A percentile compares a stretch with the other conserved stretches of the same genome.
phyloP scores from a whole-genome alignment of 1,284 basidiomycete genomes.

The Trichosporon sp. region DNA sequence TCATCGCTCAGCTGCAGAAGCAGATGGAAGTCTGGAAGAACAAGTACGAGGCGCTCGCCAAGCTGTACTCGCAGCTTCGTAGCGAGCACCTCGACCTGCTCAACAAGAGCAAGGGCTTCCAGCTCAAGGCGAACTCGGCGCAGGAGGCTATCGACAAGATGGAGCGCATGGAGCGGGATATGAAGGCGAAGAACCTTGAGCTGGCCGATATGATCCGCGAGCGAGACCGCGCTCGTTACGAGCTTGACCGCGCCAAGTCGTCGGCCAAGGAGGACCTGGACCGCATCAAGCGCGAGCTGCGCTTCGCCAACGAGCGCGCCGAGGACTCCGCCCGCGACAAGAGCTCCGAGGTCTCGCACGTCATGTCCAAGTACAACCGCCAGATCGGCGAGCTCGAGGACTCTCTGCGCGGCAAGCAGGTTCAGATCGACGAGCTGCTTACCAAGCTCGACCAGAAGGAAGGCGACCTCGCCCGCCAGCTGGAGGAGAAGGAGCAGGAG shows the following conservation, averaged over 20 bases:
- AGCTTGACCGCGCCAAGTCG: conserved; percentile 91
- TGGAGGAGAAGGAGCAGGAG: conserved; percentile 96
- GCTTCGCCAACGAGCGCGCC: conserved; percentile 96
- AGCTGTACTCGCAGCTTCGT: conserved; percentile 95
- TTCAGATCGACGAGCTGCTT: conserved; percentile 86
- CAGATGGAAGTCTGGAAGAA: conserved; percentile 96
- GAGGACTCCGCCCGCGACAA: conserved; percentile 89
- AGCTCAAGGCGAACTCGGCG: conserved; percentile 95
- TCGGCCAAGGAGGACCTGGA: conserved; percentile 95
- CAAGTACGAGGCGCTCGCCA: conserved; percentile 98
- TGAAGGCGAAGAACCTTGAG: conserved; percentile 97
- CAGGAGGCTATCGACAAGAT: conserved; percentile 99
- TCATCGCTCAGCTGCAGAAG: conserved; percentile 92
- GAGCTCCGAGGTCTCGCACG: conserved; percentile 81
- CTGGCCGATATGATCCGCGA: conserved; percentile 98
- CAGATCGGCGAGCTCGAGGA: conserved; percentile 94
- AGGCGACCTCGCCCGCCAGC: conserved; percentile 68
- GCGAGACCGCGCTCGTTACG: conserved; percentile 91
- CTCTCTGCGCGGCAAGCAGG: conserved; percentile 85
- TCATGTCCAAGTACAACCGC: conserved; percentile 91
- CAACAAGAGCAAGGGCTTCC: conserved; percentile 93
- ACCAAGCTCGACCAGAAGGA: conserved; percentile 68
- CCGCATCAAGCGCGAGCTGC: conserved; percentile 82
- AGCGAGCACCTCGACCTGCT: conserved; percentile 97
- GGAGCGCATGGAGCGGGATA: conserved; percentile 97